These are phyloP conservation scores for Pulveroboletus sp. DNA, from an alignment of 768 basidiomycete genomes.

Conservation along the genomic window DNA sequence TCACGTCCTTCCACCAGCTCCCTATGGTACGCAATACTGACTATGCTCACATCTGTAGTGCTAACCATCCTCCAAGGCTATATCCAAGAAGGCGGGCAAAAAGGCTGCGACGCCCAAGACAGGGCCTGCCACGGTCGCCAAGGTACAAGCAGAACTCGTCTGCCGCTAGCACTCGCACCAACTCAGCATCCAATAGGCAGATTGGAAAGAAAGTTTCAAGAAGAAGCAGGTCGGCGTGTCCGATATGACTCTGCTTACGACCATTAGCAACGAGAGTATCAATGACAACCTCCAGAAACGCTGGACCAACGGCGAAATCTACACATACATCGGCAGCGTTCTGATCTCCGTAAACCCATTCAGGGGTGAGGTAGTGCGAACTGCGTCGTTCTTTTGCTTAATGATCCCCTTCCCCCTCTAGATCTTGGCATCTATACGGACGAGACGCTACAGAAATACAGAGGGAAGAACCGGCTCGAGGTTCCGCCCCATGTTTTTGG, in stretches of 20 bases:
- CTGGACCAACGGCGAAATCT: constrained; percentile 93
- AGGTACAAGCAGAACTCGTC: constrained; percentile 44
- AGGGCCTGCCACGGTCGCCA: constrained; percentile 61
- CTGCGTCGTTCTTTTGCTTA: constrained; percentile 2
- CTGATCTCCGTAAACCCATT: constrained; percentile 99
- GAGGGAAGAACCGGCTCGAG: constrained; percentile 96
- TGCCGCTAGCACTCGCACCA: constrained; percentile 2
- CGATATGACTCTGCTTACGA: constrained; percentile 96
- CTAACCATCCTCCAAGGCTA: constrained; percentile 47
- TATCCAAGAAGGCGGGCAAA: constrained; percentile 88
- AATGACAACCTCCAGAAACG: constrained; percentile 98
- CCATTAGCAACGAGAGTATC: constrained; percentile 95
- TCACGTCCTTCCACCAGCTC: constrained; percentile 5
- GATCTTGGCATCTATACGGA: constrained; percentile 99
- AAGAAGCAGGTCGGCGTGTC: constrained; percentile 98
- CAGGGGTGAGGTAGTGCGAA: constrained; percentile 52
- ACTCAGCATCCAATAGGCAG: constrained; percentile 55
- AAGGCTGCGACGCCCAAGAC: constrained; percentile 66
- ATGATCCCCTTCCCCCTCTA: constrained; percentile 27
- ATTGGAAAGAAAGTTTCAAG: constrained; percentile 99
- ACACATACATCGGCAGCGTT: constrained; percentile 98
- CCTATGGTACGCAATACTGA: constrained; percentile 18
- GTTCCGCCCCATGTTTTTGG: constrained; percentile 97
- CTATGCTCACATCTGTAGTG: background rate
- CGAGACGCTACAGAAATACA: constrained; percentile 77